Evolutionary conservation across 768 basidiomycete genomes (phyloP), one percentile per base, ranked within the genome.

Genomic region (Fistulinella prunicolor): DNA sequence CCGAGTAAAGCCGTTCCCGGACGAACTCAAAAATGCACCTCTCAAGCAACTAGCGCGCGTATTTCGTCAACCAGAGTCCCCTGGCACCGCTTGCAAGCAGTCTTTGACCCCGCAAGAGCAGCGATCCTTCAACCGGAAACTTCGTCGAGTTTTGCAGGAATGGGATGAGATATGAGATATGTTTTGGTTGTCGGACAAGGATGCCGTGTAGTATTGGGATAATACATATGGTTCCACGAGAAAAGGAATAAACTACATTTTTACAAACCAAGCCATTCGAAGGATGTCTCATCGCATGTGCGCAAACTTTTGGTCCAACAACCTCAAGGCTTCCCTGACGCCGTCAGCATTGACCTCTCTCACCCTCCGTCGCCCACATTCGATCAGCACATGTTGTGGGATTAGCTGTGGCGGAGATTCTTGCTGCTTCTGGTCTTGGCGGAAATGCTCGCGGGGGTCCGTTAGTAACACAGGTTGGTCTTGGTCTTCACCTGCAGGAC

Each of bases 311-410:
- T 78, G 69, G 60, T 93, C 89, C 30, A 93, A 73, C 21, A 92
- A 64, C 49, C 83, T 81, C 20, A 92, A 66, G 6, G 89, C 89
- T 54, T 89, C 85, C 43, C 73, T 79, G 23, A 93, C 85, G 16
- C 81, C 86, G 47, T 86, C 85, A 16, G 81, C 72, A 51, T 80
- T 79, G 13, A 92, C 90, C 61, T 86, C 81, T 20, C 80, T 78
- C 38, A 87, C 64, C 39, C 62, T 70, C 49, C 78, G 74, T 42
- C 75, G 78, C n/a, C 83, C 83, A 62, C 85, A 86, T 51, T 76
- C 74, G 32, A 83, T 64, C 34, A 82, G 65, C 7, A 84, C 71
- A 36, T 85, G 82, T 51, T 85, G 77, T 3, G 83, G 81, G 4
- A 80, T 80, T 23, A 84, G 70, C 40, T 66, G 73, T 4, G 78